These are phyloP conservation scores for Heliosperma pusillum DNA, from an alignment of 148 eudicot genomes.

Conservation along the genomic window DNA sequence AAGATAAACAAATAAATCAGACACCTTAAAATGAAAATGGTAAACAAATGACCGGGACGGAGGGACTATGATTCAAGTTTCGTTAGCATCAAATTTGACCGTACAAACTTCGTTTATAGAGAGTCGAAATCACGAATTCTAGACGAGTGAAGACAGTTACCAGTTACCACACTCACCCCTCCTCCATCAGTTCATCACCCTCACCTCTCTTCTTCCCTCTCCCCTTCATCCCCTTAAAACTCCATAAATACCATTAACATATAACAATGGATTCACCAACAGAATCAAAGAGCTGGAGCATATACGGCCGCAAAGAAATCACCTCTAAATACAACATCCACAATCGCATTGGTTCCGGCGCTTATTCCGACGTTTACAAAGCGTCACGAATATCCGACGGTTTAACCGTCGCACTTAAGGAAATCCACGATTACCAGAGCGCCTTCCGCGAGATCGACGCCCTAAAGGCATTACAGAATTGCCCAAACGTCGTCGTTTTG, in stretches of 20 bases:
- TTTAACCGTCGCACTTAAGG: constrained; percentile 64
- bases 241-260: not conserved
- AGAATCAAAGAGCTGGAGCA: constrained; percentile 81
- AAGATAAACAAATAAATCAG: too few relatives aligned
- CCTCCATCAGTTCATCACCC: too few relatives aligned
- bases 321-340: constrained; percentile 61
- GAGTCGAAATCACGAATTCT: too few relatives aligned
- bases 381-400: constrained; percentile 54
- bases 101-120: too few relatives aligned
- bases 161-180: too few relatives aligned
- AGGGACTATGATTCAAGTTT: too few relatives aligned
- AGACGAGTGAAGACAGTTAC: too few relatives aligned
- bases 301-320: constrained; percentile 67
- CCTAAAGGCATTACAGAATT: constrained; percentile 50
- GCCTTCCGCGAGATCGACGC: constrained; percentile 85
- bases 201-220: too few relatives aligned
- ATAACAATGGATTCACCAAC: constrained; percentile 37
- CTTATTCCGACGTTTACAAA: constrained; percentile 79
- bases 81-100: too few relatives aligned
- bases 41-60: too few relatives aligned
- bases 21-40: too few relatives aligned
- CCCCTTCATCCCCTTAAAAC: not conserved
- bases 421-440: constrained; percentile 80
- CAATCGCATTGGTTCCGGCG: constrained; percentile 71
- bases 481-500: constrained; percentile 69